Conservation (phyloP, 148 eudicot genomes). For the Rhododendron kiyosumense region DNA sequence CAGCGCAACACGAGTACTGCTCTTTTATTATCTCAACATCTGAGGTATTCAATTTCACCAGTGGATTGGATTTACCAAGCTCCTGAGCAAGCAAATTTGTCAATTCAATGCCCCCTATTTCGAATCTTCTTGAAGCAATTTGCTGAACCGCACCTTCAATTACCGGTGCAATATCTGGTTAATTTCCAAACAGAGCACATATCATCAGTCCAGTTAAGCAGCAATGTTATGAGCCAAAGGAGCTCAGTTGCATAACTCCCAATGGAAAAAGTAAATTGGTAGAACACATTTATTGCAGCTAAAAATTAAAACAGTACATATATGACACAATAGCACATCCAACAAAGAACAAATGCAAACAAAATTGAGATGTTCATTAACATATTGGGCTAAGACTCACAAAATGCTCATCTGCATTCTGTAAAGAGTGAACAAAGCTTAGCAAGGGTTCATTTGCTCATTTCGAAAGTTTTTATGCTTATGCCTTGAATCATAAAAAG, state of each 20-base stretch:
- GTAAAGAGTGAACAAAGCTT: neutral
- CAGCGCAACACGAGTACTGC: constrained; percentile 78
- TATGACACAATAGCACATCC: neutral
- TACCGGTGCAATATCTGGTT: constrained; percentile 94
- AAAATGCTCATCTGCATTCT: neutral
- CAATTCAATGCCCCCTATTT: constrained; percentile 85
- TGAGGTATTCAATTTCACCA: constrained; percentile 44
- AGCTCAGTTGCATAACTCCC: neutral
- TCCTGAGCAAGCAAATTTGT: constrained; percentile 73
- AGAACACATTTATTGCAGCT: neutral
- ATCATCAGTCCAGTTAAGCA: neutral
- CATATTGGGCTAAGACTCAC: neutral
- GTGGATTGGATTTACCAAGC: constrained; percentile 76
- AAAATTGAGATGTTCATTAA: neutral
- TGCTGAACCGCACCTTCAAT: constrained; percentile 99
- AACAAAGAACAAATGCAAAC: neutral
- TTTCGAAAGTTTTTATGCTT: neutral
- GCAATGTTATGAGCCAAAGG: neutral
- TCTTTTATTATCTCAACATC: constrained; percentile 89
- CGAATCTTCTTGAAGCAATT: constrained; percentile 89
- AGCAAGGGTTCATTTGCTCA: neutral
- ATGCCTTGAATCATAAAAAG: neutral
- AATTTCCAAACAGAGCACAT: constrained; percentile 1
- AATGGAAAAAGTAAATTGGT: neutral
- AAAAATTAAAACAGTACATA: neutral